Percentiles rank a stretch among this genome's conserved stretches.
phyloP scores from a whole-genome alignment of 345 rosid genomes.

The Corchorus capsularis region DNA sequence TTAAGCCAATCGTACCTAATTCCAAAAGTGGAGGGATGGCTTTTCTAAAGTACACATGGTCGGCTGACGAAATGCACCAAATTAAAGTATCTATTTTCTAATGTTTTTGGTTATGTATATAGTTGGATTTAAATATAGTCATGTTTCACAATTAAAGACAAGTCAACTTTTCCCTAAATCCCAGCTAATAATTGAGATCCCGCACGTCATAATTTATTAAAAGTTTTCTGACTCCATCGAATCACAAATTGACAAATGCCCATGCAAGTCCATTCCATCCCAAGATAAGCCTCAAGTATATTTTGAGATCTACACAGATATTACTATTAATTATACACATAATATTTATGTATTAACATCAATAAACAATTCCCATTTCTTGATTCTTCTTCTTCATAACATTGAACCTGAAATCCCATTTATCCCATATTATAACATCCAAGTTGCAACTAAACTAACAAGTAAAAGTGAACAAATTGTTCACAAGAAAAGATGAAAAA shows the following conservation, averaged over 20 bases:
- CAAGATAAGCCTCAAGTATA: neutral
- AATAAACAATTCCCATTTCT: constrained; percentile 2
- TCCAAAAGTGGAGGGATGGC: constrained; percentile 9
- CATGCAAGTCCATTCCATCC: constrained; percentile 1
- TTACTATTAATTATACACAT: too few relatives aligned
- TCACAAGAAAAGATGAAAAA: neutral
- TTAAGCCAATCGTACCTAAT: neutral
- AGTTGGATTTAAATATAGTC: neutral
- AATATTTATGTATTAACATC: neutral
- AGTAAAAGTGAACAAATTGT: neutral
- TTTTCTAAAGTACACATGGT: neutral
- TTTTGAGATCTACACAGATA: neutral
- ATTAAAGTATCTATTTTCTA: neutral
- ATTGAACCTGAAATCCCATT: neutral
- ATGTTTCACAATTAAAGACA: constrained; percentile 20
- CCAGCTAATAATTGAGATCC: neutral
- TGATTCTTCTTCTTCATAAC: constrained; percentile 12
- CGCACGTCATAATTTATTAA: too few relatives aligned
- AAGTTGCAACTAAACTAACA: neutral
- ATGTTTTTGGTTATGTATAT: neutral
- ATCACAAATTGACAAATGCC: neutral
- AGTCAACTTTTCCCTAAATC: constrained; percentile 9
- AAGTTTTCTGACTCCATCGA: neutral
- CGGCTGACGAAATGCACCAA: neutral
- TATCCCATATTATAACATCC: neutral